phyloP scores from a whole-genome alignment of 345 rosid genomes.

The Cardamine chenopodiifolia region DNA sequence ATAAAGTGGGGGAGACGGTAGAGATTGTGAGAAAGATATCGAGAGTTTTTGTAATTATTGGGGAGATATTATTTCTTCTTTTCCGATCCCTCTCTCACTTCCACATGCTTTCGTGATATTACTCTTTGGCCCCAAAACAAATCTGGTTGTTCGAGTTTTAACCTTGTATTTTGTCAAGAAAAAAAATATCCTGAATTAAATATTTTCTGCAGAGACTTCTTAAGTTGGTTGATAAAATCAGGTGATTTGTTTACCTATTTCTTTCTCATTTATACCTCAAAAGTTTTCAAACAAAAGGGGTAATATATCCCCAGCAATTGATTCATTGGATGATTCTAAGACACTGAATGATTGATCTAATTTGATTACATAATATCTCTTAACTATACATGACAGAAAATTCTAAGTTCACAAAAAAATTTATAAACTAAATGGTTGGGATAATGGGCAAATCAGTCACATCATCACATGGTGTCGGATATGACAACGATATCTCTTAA shows the following conservation, averaged over 20 bases:
- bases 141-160: background rate
- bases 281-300: background rate
- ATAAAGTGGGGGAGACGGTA: background rate
- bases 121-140: conserved; percentile 3
- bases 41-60: conserved; percentile 10
- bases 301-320: background rate
- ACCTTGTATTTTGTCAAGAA: background rate
- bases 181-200: background rate
- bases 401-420: background rate
- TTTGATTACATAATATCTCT: background rate
- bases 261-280: background rate
- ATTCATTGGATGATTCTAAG: background rate
- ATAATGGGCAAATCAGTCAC: conserved; percentile 40
- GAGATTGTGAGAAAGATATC: background rate
- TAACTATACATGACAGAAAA: background rate
- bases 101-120: background rate
- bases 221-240: background rate
- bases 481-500: conserved; percentile 28
- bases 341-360: background rate
- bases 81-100: background rate
- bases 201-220: background rate
- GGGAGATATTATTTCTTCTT: conserved; percentile 13
- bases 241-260: background rate
- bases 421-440: conserved; percentile 3
- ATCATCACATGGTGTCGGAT: conserved; percentile 34